Evolutionary conservation across 257 asterid species (phyloP), one percentile per base, ranked within the genome.

Genomic region (Ocimum tenuiflorum): DNA sequence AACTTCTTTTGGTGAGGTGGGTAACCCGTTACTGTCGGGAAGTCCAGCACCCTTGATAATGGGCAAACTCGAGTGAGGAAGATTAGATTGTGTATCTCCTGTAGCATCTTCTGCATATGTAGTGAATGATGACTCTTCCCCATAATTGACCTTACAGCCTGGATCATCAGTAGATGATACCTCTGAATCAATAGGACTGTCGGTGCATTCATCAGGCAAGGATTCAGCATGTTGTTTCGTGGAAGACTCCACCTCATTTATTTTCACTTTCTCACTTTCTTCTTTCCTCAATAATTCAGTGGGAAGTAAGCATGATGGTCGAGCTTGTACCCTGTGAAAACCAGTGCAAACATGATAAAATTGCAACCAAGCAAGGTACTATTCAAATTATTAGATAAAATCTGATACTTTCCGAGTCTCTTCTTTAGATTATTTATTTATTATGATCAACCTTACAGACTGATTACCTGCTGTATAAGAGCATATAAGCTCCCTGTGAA

Each of bases 401-500:
- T 12, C 23, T 17, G n/a, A n/a, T n/a, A n/a, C 22, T 27, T 20
- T 0, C 4, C 1, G 22, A 18, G 7, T 22, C 24, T 19, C 18
- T 42, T 62, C 13, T 59, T 23, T 8, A 18, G 23, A 46, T 27
- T 45, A 29, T 19, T 18, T 22, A 36, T 20, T n/a, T 14, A 45
- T n/a, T 24, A 46, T 60, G 19, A 29, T 6, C 14, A 7, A 54
- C 42, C 27, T 38, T 13, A 33, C 12, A 4, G 31, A 27, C 31
- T 27, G 4, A 33, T 43, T 82, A 91, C 98, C 98, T 87, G 87
- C 83, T 92, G 77, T 92, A 92, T 72, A 92, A 65, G 71, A 92
- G 95, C 98, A 89, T 92, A 73, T 92, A 92, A 70, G 96, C 97
- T 74, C 97, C 97, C 82, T 89, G 98, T 0, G 95, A 89, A 64